A percentile compares a stretch with the other conserved stretches of the same genome.
These are phyloP conservation scores for Venturia asperata DNA, from an alignment of 2,329 filamentous ascomycete genomes.

Conservation along the genomic window DNA sequence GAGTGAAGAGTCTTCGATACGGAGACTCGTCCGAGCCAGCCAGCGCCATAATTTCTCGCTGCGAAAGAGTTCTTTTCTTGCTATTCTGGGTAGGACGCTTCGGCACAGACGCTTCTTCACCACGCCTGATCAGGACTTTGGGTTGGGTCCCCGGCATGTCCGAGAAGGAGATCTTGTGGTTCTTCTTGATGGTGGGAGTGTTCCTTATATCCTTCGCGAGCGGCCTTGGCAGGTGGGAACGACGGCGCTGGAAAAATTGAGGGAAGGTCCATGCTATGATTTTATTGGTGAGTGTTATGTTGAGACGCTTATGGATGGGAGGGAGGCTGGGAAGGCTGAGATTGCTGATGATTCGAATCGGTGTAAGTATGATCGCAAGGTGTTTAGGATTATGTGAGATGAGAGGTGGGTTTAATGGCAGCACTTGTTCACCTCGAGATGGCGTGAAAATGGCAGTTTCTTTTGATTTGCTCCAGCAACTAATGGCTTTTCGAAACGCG, in stretches of 20 bases:
- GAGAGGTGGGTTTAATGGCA: background rate
- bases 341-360: background rate
- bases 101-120: background rate
- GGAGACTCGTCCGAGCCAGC: background rate
- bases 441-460: no score
- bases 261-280: background rate
- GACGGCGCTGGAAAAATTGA: background rate
- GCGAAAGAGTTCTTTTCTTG: background rate
- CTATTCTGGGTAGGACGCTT: background rate
- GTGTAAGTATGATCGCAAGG: background rate
- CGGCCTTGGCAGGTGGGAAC: background rate
- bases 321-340: background rate
- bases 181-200: background rate
- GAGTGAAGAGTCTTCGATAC: background rate
- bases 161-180: background rate
- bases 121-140: background rate
- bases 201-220: background rate
- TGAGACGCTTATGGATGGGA: background rate
- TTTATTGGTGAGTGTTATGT: background rate
- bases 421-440: no score
- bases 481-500: no score
- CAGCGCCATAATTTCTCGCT: background rate
- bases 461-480: no score
- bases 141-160: background rate
- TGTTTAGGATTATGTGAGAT: background rate